A percentile compares a stretch with the other conserved stretches of the same genome.
Evolutionary conservation across 2,329 filamentous ascomycete genomes (phyloP).

Genomic region (Acrodontium crateriforme): DNA sequence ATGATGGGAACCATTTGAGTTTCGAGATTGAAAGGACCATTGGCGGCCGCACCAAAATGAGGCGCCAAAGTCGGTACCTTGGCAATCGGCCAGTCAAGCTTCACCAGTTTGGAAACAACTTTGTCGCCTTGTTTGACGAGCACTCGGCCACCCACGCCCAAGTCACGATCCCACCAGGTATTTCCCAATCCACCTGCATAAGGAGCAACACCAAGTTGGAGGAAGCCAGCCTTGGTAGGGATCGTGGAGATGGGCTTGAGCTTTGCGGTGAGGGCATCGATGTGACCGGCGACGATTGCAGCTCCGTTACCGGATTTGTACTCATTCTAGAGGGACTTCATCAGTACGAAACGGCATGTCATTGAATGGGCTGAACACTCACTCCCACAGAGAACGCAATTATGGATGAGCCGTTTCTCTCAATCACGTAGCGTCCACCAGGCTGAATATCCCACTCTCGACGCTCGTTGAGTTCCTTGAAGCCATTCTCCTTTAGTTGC

Average conservation of each 20-base stretch:
- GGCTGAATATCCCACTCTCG: constrained; percentile 67
- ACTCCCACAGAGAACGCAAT: constrained; percentile 76
- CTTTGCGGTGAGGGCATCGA: constrained; percentile 81
- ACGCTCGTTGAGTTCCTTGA: constrained; percentile 64
- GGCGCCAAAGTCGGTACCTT: constrained; percentile 82
- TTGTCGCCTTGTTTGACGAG: constrained; percentile 70
- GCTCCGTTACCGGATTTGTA: constrained; percentile 78
- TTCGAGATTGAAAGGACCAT: constrained; percentile 64
- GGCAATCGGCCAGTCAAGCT: constrained; percentile 89
- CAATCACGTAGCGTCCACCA: constrained; percentile 80
- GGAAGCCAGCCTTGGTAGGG: constrained; percentile 69
- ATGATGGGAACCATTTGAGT: constrained; percentile 92
- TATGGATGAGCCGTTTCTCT: constrained; percentile 71
- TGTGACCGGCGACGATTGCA: constrained; percentile 79
- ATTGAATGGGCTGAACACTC: constrained; percentile 63
- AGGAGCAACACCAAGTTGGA: constrained; percentile 81
- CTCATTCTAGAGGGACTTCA: too few species aligned
- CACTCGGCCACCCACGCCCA: constrained; percentile 80
- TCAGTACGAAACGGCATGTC: too few species aligned
- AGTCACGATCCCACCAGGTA: constrained; percentile 96
- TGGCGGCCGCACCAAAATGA: constrained; percentile 67
- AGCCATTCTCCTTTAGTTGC: constrained; percentile 60
- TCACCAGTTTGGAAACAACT: constrained; percentile 69
- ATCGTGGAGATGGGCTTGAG: constrained; percentile 84
- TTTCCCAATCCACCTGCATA: constrained; percentile 78